Evolutionary conservation across 2,329 filamentous ascomycete genomes (phyloP).

Genomic region (Stemphylium vesicarium): DNA sequence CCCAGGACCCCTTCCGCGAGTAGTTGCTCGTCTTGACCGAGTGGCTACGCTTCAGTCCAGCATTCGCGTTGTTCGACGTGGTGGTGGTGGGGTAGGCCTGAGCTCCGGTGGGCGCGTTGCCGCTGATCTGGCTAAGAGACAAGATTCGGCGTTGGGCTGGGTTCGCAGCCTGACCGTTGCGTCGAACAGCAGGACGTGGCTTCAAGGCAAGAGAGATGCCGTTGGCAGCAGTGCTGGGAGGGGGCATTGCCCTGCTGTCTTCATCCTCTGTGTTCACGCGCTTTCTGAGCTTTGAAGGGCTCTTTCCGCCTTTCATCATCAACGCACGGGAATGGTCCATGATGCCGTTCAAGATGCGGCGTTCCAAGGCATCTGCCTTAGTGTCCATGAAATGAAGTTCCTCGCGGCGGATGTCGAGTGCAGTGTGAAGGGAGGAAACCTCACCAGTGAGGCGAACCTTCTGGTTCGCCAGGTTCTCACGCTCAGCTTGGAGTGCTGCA

Average conservation of each 20-base stretch:
- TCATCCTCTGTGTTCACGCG: conserved; percentile 40
- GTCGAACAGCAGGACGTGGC: conserved; percentile 50
- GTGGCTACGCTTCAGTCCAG: conserved; percentile 61
- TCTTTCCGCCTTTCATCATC: conserved; percentile 70
- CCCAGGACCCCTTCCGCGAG: conserved; percentile 47
- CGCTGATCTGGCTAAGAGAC: conserved; percentile 87
- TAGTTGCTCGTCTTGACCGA: conserved; percentile 48
- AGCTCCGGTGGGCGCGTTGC: conserved; percentile 65
- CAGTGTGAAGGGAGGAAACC: conserved; percentile 88
- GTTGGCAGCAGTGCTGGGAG: conserved; percentile 45
- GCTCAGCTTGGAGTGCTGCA: conserved; percentile 67
- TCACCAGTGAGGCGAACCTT: conserved; percentile 83
- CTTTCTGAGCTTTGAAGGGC: conserved; percentile 45
- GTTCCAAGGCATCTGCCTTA: conserved; percentile 86
- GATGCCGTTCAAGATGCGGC: conserved; percentile 90
- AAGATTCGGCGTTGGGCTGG: conserved; percentile 73
- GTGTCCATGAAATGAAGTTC: conserved; percentile 90
- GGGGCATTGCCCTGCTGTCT: conserved; percentile 44
- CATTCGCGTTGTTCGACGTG: conserved; percentile 41
- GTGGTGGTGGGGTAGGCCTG: conserved; percentile 47
- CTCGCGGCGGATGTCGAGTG: conserved; percentile 84
- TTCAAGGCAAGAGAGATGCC: conserved; percentile 58
- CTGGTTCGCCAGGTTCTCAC: conserved; percentile 76
- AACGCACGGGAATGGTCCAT: conserved; percentile 94
- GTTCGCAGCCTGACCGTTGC: conserved; percentile 47